phyloP scores from a whole-genome alignment of 2,329 filamentous ascomycete species.

The Aureobasidium namibiae region DNA sequence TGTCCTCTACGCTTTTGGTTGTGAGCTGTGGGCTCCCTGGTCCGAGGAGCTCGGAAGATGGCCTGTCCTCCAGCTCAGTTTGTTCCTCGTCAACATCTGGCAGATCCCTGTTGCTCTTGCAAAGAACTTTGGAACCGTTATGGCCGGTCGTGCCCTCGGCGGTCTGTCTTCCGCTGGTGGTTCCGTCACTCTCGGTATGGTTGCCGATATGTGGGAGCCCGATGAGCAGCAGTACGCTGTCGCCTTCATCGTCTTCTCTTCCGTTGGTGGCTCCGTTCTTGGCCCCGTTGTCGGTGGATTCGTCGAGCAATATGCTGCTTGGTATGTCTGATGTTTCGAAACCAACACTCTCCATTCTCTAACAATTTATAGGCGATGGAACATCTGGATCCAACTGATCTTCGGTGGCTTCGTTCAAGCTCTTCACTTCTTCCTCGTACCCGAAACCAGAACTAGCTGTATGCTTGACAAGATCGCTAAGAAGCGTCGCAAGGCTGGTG shows the following conservation, averaged over 20 bases:
- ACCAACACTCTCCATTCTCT: background rate
- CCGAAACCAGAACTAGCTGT: slow-evolving; percentile 71
- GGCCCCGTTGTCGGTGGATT: slow-evolving; percentile 31
- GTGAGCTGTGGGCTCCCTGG: slow-evolving; percentile 47
- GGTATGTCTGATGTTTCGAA: slow-evolving; percentile 33
- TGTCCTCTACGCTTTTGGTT: slow-evolving; percentile 43
- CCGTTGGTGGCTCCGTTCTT: slow-evolving; percentile 30
- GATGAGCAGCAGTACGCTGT: slow-evolving; percentile 55
- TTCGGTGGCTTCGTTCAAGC: slow-evolving; percentile 64
- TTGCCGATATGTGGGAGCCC: slow-evolving; percentile 56
- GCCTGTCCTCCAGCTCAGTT: slow-evolving; percentile 42
- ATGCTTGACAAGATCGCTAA: slow-evolving; percentile 75
- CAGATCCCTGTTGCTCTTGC: slow-evolving; percentile 42
- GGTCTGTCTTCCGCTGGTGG: slow-evolving; percentile 57
- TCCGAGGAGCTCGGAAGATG: slow-evolving; percentile 47
- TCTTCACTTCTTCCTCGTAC: slow-evolving; percentile 53
- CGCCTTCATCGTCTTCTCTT: slow-evolving; percentile 47
- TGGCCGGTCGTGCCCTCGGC: slow-evolving; percentile 42
- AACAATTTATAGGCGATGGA: slow-evolving; percentile 46
- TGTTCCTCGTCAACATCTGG: slow-evolving; percentile 48
- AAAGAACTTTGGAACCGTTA: slow-evolving; percentile 36
- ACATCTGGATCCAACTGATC: slow-evolving; percentile 83
- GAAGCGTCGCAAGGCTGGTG: slow-evolving; percentile 55
- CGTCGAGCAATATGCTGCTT: slow-evolving; percentile 41
- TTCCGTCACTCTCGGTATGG: slow-evolving; percentile 57